These are phyloP conservation scores for Colletotrichum magnum DNA, from an alignment of 2,329 filamentous ascomycete genomes.

Conservation along the genomic window DNA sequence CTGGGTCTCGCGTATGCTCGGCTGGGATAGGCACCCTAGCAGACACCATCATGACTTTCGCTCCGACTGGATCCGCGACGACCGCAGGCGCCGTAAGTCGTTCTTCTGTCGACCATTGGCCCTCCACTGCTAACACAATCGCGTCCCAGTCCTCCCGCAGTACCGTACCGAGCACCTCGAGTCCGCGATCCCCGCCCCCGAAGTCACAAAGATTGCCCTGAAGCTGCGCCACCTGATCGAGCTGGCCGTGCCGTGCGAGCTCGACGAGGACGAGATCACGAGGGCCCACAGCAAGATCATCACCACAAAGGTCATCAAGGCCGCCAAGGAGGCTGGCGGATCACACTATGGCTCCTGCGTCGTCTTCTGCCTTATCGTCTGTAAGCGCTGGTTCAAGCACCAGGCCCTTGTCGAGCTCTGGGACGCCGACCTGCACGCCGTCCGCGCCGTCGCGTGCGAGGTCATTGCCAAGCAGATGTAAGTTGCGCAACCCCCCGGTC, in stretches of 20 bases:
- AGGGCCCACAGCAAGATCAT: slow-evolving; percentile 88
- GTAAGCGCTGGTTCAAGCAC: slow-evolving; percentile 80
- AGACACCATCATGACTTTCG: slow-evolving; percentile 49
- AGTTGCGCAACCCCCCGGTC: slow-evolving; percentile 5
- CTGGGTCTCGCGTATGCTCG: slow-evolving; percentile 49
- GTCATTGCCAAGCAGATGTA: slow-evolving; percentile 85
- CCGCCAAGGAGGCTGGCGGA: slow-evolving; percentile 86
- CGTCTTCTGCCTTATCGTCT: slow-evolving; percentile 85
- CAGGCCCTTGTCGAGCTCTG: slow-evolving; percentile 88
- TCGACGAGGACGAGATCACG: slow-evolving; percentile 82
- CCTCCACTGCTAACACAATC: slow-evolving; percentile 30
- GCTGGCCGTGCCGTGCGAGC: slow-evolving; percentile 89
- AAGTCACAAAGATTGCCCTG: slow-evolving; percentile 91
- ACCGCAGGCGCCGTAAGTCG: slow-evolving; percentile 59
- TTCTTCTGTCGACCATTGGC: background rate
- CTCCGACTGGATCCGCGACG: slow-evolving; percentile 56
- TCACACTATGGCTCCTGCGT: slow-evolving; percentile 83
- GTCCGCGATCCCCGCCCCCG: slow-evolving; percentile 79
- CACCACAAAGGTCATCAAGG: slow-evolving; percentile 82
- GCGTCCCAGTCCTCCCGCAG: slow-evolving; percentile 72
- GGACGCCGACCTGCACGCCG: slow-evolving; percentile 87
- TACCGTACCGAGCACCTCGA: slow-evolving; percentile 70
- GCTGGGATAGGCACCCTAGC: slow-evolving; percentile 51
- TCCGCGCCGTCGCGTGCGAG: slow-evolving; percentile 87
- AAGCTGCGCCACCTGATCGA: slow-evolving; percentile 93